phyloP scores from a whole-genome alignment of 805 yeast genomes.

The Saccharomyces mikatae region DNA sequence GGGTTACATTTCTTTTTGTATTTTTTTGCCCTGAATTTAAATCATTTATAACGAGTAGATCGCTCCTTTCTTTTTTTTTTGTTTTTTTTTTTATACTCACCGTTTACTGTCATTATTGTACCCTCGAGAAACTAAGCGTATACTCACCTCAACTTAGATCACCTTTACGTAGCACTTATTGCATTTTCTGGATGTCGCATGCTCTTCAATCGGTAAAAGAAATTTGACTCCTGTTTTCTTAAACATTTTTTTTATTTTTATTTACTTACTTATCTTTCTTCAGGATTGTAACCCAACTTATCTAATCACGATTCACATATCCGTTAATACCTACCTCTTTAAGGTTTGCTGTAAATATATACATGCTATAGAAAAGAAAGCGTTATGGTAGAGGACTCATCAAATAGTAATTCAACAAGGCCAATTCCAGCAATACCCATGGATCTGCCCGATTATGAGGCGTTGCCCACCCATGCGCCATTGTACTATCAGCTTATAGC shows the following conservation, averaged over 20 bases:
- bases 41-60: neutral
- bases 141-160: neutral
- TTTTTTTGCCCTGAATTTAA: neutral
- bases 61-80: neutral
- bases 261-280: neutral
- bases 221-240: neutral
- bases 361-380: neutral
- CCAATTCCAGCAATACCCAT: neutral
- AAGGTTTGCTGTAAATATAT: neutral
- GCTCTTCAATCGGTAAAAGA: neutral
- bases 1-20: neutral
- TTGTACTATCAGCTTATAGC: conserved; percentile 80
- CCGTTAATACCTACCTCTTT: neutral
- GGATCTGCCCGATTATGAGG: conserved; percentile 60
- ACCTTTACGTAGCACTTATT: neutral
- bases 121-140: neutral
- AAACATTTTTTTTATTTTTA: neutral
- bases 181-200: neutral
- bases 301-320: neutral
- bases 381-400: neutral
- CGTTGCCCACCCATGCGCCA: conserved; percentile 82
- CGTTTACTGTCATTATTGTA: neutral
- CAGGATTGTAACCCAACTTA: neutral
- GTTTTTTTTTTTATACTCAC: neutral
- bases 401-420: neutral